A percentile compares a stretch with the other conserved stretches of the same genome.
Conservation (phyloP, 345 rosid genomes). For the Erodium maritimum region DNA sequence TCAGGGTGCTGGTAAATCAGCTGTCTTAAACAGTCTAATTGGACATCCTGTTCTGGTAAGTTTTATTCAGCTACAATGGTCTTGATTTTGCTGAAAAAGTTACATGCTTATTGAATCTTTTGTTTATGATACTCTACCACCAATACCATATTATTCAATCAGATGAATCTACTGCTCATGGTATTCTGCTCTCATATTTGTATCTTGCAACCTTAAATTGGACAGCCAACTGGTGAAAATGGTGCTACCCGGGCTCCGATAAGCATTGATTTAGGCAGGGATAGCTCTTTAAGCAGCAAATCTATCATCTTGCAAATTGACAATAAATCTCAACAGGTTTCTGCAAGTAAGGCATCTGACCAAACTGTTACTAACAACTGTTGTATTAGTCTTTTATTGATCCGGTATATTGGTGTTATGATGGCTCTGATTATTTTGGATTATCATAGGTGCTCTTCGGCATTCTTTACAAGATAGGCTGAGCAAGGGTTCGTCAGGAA, state of each 20-base stretch:
- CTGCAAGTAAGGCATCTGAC: slow-evolving; percentile 58
- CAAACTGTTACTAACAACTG: background rate
- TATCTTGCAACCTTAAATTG: slow-evolving; percentile 3
- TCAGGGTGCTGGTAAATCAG: slow-evolving; percentile 99
- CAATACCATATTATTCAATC: too few relatives aligned
- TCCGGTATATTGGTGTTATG: background rate
- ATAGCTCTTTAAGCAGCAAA: slow-evolving; percentile 62
- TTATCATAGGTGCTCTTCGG: slow-evolving; percentile 63
- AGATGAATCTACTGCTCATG: too few relatives aligned
- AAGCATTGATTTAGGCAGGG: slow-evolving; percentile 54
- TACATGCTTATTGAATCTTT: background rate
- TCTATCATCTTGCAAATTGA: slow-evolving; percentile 75
- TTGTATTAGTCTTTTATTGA: background rate
- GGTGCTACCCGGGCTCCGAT: slow-evolving; percentile 99
- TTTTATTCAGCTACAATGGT: slow-evolving; percentile 9
- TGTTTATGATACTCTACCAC: background rate
- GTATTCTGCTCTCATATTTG: background rate
- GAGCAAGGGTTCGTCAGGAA: slow-evolving; percentile 77
- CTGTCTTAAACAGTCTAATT: slow-evolving; percentile 75
- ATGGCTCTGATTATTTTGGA: slow-evolving; percentile 14
- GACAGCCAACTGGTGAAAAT: slow-evolving; percentile 97
- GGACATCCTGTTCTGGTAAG: slow-evolving; percentile 96
- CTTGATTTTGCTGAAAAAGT: slow-evolving; percentile 5
- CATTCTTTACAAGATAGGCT: slow-evolving; percentile 86
- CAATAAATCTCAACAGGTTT: slow-evolving; percentile 83